These are phyloP conservation scores for Pseudopithomyces maydicus DNA, from an alignment of 2,329 filamentous ascomycete genomes.

Conservation along the genomic window DNA sequence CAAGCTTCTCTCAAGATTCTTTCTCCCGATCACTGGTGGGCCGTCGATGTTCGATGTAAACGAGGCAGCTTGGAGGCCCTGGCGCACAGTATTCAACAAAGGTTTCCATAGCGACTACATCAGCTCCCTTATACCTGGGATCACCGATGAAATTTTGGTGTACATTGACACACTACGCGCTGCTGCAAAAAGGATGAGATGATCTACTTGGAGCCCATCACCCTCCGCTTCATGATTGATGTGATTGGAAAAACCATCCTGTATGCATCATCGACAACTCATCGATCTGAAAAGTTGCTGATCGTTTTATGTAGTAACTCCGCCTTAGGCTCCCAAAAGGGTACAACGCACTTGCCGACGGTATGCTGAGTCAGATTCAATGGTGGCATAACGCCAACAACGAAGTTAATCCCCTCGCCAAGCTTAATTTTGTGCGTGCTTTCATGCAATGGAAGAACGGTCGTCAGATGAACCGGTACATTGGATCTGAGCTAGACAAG, in stretches of 20 bases:
- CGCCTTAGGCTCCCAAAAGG: not conserved
- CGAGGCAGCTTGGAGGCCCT: conserved; percentile 14
- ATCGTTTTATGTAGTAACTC: not conserved
- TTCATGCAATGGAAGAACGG: not conserved
- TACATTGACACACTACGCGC: conserved; percentile 4
- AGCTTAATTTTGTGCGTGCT: not conserved
- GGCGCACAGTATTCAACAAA: conserved; percentile 14
- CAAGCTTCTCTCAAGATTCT: conserved; percentile 7
- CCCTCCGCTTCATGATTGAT: not conserved
- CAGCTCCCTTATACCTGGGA: conserved; percentile 9
- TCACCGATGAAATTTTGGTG: conserved; percentile 9
- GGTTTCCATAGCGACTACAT: conserved; percentile 12
- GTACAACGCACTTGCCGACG: not conserved
- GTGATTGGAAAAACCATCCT: not conserved
- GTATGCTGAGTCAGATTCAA: not conserved
- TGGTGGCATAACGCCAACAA: not conserved
- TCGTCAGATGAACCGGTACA: conserved; percentile 13
- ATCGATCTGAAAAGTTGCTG: too few species aligned
- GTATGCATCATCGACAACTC: not conserved
- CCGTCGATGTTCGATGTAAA: conserved; percentile 8
- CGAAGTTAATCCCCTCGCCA: not conserved
- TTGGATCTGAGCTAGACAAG: not conserved
- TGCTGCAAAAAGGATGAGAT: not conserved
- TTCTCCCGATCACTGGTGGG: conserved; percentile 14
- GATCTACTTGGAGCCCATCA: not conserved